phyloP scores from a whole-genome alignment of 108 stramenopile genomes.

The Stephanodiscus triporus region DNA sequence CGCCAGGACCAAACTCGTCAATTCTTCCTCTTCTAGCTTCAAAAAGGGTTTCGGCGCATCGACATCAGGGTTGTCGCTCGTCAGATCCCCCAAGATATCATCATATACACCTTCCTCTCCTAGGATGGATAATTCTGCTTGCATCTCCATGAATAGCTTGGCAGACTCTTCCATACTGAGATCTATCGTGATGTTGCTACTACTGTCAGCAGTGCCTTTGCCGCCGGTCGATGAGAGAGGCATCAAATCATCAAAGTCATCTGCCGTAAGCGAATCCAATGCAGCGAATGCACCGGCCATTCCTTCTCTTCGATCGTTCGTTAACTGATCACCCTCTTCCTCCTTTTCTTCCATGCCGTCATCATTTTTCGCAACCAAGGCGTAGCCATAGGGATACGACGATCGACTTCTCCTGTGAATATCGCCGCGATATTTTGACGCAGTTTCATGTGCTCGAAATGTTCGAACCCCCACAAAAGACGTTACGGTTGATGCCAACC shows the following conservation, averaged over 20 bases:
- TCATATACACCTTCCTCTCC: constrained; percentile 33
- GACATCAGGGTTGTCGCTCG: not conserved
- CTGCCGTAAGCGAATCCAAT: constrained; percentile 28
- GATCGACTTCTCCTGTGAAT: not conserved
- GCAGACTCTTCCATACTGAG: constrained; percentile 15
- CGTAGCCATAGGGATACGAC: not conserved
- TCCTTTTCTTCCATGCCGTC: constrained; percentile 17
- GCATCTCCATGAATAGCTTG: constrained; percentile 36
- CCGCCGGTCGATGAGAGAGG: constrained; percentile 9
- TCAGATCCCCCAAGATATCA: constrained; percentile 34
- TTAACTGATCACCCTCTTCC: constrained; percentile 9
- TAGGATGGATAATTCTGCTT: constrained; percentile 20
- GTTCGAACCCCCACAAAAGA: constrained; percentile 1
- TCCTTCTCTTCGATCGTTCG: constrained; percentile 43
- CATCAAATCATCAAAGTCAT: constrained; percentile 38
- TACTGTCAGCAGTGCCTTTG: not conserved
- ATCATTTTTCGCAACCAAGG: not conserved
- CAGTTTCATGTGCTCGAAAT: not conserved
- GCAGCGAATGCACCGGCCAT: constrained; percentile 49
- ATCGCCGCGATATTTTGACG: not conserved
- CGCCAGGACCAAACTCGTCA: constrained; percentile 25
- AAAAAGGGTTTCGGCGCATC: constrained; percentile 8
- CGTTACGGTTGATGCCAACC: not conserved
- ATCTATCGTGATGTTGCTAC: not conserved
- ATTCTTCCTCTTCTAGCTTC: constrained; percentile 8